These are phyloP conservation scores for Yarrowia phangngaensis DNA, from an alignment of 805 yeast species.

Conservation along the genomic window DNA sequence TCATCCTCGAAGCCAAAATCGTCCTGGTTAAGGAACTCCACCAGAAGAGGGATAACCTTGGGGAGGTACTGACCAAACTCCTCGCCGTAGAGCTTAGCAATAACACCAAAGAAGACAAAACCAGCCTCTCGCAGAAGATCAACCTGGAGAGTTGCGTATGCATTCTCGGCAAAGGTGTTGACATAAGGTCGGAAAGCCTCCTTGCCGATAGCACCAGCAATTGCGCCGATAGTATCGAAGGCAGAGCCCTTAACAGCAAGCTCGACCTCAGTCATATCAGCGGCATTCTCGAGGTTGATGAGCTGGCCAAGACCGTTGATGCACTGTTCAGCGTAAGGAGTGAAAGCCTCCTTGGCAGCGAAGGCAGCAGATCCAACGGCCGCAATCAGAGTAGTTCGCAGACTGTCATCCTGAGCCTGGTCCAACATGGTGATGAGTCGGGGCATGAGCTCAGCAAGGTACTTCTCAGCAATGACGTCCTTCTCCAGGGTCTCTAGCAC, in stretches of 20 bases:
- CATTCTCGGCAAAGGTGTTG: constrained; percentile 81
- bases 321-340: constrained; percentile 80
- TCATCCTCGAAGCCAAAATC: constrained; percentile 51
- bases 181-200: constrained; percentile 83
- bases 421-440: constrained; percentile 80
- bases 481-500: constrained; percentile 86
- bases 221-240: constrained; percentile 86
- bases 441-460: constrained; percentile 85
- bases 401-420: constrained; percentile 52
- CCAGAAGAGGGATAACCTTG: constrained; percentile 76
- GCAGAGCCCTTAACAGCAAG: constrained; percentile 88
- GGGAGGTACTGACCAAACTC: constrained; percentile 84
- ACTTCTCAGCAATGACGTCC: constrained; percentile 70
- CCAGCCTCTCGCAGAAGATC: constrained; percentile 90
- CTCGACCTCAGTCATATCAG: constrained; percentile 82
- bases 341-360: constrained; percentile 84
- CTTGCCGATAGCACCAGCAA: constrained; percentile 96
- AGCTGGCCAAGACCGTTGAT: constrained; percentile 76
- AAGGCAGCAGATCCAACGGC: constrained; percentile 97
- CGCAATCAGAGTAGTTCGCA: constrained; percentile 68
- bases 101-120: constrained; percentile 84
- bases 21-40: constrained; percentile 77
- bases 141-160: constrained; percentile 71
- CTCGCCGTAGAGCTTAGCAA: constrained; percentile 91
- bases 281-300: constrained; percentile 50